phyloP scores from a whole-genome alignment of 1,284 basidiomycete genomes.

The Marasmius fiardii region DNA sequence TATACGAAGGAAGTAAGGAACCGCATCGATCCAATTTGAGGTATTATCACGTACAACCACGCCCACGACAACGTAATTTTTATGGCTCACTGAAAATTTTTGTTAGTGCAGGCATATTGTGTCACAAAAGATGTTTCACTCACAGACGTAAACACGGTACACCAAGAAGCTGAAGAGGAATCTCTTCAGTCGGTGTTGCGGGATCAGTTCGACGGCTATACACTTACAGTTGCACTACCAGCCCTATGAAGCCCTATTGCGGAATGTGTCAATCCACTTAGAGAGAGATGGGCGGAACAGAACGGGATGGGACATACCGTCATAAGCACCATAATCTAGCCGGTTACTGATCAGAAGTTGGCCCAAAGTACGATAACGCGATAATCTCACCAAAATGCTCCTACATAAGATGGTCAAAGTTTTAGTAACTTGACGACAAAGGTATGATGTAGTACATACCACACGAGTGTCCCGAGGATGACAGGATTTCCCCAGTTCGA shows the following conservation, averaged over 20 bases:
- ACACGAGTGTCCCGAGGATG: neutral
- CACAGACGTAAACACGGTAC: conserved; percentile 1
- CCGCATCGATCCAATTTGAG: no score
- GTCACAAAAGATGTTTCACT: neutral
- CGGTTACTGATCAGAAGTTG: neutral
- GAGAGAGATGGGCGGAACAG: neutral
- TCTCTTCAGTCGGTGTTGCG: neutral
- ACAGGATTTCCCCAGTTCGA: neutral
- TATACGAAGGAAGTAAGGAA: neutral
- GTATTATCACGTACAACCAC: neutral
- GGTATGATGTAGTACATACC: neutral
- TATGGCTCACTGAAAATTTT: neutral
- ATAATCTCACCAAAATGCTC: neutral
- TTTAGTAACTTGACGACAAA: no score
- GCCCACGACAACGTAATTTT: neutral
- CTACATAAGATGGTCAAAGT: no score
- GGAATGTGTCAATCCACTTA: neutral
- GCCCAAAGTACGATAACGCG: neutral
- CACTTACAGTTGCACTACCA: neutral
- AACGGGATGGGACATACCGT: neutral
- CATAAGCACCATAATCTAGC: neutral
- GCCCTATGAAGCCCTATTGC: neutral
- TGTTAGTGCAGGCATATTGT: neutral
- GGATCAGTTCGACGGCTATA: no score
- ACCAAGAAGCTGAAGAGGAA: neutral